Evolutionary conservation across 495 filamentous ascomycete species (phyloP), one percentile per base, ranked within the genome.

Genomic region (Penicillium diatomitis): DNA sequence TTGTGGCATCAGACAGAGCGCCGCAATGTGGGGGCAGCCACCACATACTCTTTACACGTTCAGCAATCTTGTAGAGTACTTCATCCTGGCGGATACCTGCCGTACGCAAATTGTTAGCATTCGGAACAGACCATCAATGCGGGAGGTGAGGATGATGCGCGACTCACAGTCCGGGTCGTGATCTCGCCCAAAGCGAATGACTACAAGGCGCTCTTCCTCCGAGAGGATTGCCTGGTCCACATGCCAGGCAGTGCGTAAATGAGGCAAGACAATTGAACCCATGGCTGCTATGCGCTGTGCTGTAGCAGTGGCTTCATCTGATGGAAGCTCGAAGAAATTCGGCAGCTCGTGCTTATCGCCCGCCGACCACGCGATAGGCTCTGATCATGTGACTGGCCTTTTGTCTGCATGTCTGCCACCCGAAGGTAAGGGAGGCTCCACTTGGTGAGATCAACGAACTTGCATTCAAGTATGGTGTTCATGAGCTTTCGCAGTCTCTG

Each of bases 181-280:
- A 64, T 92, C 88, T 36, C 86, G 82, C 33, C 90, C 91, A 63
- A 95, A 95, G 42, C 90, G 81, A 62, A 96, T 96, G 37, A 95
- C 86, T n/a, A 97, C 92, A 4, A 98, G 80, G 32, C 92, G 84
- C 55, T 97, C 92, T 55, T 96, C 90, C 67, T 98, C 92, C 9
- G 82, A 84, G 54, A 92, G 81, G 58, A 94, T 95, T 41, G 87
- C 87, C 70, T 95, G 90, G 71, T 96, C 90, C 50, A 96, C 88
- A 58, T 96, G 90, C 91, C 92, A 97, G 54, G 89, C 92, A 8
- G 87, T 94, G 48, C 80, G 78, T 33, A 98, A 78, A 69, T 98
- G 92, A 12, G 92, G 92, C 9, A 98, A 79, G 9, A 96, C 87
- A 47, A 97, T 86, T 47, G 89, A 95, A 61, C 90, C 88, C 86